Base-by-base conservation (phyloP, 163 green algal species). In the Prototheca wickerhamii region DNA sequence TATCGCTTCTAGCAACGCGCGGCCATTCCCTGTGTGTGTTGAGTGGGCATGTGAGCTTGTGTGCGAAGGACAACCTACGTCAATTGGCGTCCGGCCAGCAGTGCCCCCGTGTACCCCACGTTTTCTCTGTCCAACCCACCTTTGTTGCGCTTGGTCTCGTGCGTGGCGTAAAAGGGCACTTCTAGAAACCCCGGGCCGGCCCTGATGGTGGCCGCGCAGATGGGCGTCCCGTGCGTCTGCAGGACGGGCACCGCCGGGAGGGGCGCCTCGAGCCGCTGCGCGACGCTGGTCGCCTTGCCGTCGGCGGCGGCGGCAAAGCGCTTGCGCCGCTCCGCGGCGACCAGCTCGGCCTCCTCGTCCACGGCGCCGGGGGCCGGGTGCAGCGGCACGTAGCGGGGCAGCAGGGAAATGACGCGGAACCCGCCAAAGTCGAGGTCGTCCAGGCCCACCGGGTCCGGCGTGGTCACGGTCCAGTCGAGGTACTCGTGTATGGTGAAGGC, bases 401-500 rank as follows among this genome's bases (percentile, higher is more conserved):
- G 46, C 33, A 96, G 70, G 10, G 80, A 69, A 8, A 96, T 58
- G 5, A 92, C 69, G 1, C 85, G 72, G 73, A 96, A 96, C 15
- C 89, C 89, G 2, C 77, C 81, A 74, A 96, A 96, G 71, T 95
- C 89, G 69, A 91, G 81, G 57, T 91, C 84, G 28, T 86, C 80
- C 10, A 85, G 78, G 18, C 77, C 68, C 25, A 83, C 64, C 0
- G 82, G 73, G 31, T 82, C 70, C 33, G 80, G 74, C 3, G 84
- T 83, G 0, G 87, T 93, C 10, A 95, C 81, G 6, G 89, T 96
- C 89, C 89, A 96, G 72, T 95, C 86, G 12, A 96, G 76, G 75
- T 95, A 96, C 68, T 96, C 89, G 68, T 96, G 89, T 42, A 96
- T 96, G 44, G 89, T 96, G 51, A 84, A 76, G n/a, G 84, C 80